Evolutionary conservation across 2,329 filamentous ascomycete genomes (phyloP), one percentile per base, ranked within the genome.

Genomic region (Knoxdaviesia proteae): DNA sequence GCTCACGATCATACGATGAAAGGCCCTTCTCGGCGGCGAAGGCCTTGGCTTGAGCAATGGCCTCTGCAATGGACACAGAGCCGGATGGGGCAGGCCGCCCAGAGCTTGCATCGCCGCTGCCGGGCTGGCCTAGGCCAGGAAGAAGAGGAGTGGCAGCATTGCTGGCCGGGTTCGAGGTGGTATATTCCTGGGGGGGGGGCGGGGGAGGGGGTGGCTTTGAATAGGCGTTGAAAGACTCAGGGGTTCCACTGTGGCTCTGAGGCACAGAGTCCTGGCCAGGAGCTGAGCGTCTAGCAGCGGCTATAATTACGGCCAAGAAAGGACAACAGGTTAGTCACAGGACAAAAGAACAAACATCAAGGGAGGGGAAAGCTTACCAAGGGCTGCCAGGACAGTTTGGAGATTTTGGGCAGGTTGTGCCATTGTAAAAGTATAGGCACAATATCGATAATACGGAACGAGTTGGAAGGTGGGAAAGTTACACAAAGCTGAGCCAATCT

Each of bases 21-120:
- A 84, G 65, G 47, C 82, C 83, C 54, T 84, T 82, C 56, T 88
- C 79, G 32, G 80, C 76, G 36, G 84, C 83, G 57, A 82, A 83
- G 37, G 78, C 80, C 56, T 82, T 81, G 39, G 84, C 84, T 56
- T 86, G 84, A 36, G 84, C 82, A 51, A 93, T 78, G 40, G 84
- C 81, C 57, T 92, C 84, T 45, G 80, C 73, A 49, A 93, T 78
- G 58, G 78, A 88, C 51, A 92, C 78, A 20, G 80, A 84, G 45
- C 84, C 84, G 32, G 81, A 82, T 55, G 71, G 84, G 44, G 80
- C 71, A 5, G 84, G 84, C 52, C 81, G 80, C 54, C 90, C 83
- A 44, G 73, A 69, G 59, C 79, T 87, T 42, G 93, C 61, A 54
- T 93, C 84, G 48, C 92, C 66, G 51, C 74, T 86, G 41, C 84